Evolutionary conservation across 225 moss, liverwort and hornwort species (phyloP).

Genomic region (Climacium dendroides): DNA sequence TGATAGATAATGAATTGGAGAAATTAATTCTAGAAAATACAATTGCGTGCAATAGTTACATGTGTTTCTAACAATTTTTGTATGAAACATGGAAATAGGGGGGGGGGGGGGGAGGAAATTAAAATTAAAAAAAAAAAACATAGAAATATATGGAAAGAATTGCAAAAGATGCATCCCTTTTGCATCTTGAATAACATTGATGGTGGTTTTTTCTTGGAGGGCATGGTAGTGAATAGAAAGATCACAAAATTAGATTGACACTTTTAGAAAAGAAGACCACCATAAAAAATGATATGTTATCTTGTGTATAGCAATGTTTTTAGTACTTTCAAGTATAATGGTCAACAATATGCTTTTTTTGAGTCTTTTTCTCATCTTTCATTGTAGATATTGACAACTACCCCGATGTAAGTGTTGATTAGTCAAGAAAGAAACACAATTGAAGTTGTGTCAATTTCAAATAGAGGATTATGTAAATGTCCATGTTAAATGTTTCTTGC

Average conservation of each 20-base stretch:
- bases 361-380: background rate
- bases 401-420: accelerated
- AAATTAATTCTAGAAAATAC: background rate
- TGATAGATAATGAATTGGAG: background rate
- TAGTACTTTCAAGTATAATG: accelerated
- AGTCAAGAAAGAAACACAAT: accelerated
- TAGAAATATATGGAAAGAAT: background rate
- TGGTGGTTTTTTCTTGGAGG: too few relatives aligned
- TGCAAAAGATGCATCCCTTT: background rate
- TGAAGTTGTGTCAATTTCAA: background rate
- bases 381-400: background rate
- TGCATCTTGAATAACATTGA: accelerated
- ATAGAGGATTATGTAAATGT: accelerated
- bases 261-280: accelerated
- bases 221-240: too few relatives aligned
- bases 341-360: accelerated
- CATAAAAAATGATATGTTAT: accelerated
- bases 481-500: accelerated
- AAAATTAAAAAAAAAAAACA: too few relatives aligned
- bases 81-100: too few relatives aligned
- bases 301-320: background rate
- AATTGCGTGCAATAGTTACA: background rate
- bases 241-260: background rate
- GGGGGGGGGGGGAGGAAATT: too few relatives aligned
- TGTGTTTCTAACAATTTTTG: too few relatives aligned